Conservation (phyloP, 2,329 filamentous ascomycete genomes). For the Fulvia fulva region DNA sequence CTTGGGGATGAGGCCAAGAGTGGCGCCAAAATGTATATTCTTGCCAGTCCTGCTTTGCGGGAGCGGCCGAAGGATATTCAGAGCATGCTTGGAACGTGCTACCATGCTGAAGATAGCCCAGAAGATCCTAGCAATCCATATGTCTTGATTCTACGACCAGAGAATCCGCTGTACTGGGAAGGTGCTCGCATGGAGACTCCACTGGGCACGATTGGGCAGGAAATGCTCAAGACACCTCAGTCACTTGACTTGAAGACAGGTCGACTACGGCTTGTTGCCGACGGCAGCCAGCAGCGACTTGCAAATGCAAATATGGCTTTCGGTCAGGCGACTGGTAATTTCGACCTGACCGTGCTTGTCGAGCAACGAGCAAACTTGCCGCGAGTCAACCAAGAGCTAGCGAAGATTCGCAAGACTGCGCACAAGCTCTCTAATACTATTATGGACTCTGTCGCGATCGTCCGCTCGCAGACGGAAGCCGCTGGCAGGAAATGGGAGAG, state of each 20-base stretch:
- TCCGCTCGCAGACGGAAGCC: conserved; percentile 71
- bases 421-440: conserved; percentile 97
- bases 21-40: conserved; percentile 61
- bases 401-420: conserved; percentile 90
- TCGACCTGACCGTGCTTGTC: conserved; percentile 82
- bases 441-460: conserved; percentile 96
- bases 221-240: conserved; percentile 66
- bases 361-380: conserved; percentile 91
- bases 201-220: conserved; percentile 39
- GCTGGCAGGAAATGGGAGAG: conserved; percentile 64
- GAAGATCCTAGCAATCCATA: conserved; percentile 80
- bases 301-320: conserved; percentile 76
- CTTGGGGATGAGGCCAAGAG: conserved; percentile 19
- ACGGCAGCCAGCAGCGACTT: conserved; percentile 75
- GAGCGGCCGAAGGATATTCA: conserved; percentile 77
- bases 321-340: conserved; percentile 73
- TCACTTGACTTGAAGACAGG: conserved; percentile 77
- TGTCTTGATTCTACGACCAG: conserved; percentile 77
- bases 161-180: conserved; percentile 74
- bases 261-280: conserved; percentile 81
- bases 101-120: conserved; percentile 62
- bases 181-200: conserved; percentile 60
- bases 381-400: conserved; percentile 84
- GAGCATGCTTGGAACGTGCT: conserved; percentile 75
- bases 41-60: conserved; percentile 76